These are phyloP conservation scores for Lophiotrema nucula DNA, from an alignment of 495 filamentous ascomycete genomes.

Conservation along the genomic window DNA sequence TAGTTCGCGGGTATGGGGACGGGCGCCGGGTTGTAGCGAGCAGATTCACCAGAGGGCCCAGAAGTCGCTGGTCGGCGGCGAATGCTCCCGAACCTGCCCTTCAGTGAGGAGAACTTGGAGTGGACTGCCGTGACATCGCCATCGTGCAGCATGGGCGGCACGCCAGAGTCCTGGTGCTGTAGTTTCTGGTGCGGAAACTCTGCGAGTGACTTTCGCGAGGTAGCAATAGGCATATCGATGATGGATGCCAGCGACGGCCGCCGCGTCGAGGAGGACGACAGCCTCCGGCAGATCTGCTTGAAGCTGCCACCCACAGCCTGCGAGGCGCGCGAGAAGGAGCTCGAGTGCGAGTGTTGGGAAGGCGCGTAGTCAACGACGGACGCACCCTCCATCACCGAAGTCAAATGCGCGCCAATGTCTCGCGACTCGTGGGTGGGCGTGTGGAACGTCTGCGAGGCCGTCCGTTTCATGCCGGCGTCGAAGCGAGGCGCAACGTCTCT, in stretches of 20 bases:
- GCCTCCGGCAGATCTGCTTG: slow-evolving; percentile 25
- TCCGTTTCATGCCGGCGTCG: slow-evolving; percentile 28
- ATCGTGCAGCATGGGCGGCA: slow-evolving; percentile 4
- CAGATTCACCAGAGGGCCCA: slow-evolving; percentile 26
- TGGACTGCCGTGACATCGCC: not conserved
- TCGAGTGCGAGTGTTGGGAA: slow-evolving; percentile 12
- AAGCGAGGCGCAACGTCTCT: not conserved
- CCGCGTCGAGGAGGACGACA: slow-evolving; percentile 28
- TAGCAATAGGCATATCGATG: not conserved
- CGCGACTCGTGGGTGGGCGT: slow-evolving; percentile 9
- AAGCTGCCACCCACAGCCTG: slow-evolving; percentile 5
- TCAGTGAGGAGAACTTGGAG: slow-evolving; percentile 2
- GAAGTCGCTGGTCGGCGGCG: slow-evolving; percentile 29
- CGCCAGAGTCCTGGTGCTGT: slow-evolving; percentile 23
- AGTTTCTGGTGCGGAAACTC: not conserved
- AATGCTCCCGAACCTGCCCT: slow-evolving; percentile 20
- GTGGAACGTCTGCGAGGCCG: slow-evolving; percentile 31
- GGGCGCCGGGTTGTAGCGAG: slow-evolving; percentile 23
- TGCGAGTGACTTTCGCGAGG: not conserved
- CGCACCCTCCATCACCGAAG: slow-evolving; percentile 13
- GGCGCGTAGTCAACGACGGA: not conserved
- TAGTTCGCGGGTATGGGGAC: slow-evolving; percentile 25
- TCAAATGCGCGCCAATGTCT: slow-evolving; percentile 5
- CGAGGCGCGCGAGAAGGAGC: slow-evolving; percentile 25
- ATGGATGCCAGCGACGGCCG: slow-evolving; percentile 4